phyloP scores from a whole-genome alignment of 1,284 basidiomycete species.

The Mycena citricolor region DNA sequence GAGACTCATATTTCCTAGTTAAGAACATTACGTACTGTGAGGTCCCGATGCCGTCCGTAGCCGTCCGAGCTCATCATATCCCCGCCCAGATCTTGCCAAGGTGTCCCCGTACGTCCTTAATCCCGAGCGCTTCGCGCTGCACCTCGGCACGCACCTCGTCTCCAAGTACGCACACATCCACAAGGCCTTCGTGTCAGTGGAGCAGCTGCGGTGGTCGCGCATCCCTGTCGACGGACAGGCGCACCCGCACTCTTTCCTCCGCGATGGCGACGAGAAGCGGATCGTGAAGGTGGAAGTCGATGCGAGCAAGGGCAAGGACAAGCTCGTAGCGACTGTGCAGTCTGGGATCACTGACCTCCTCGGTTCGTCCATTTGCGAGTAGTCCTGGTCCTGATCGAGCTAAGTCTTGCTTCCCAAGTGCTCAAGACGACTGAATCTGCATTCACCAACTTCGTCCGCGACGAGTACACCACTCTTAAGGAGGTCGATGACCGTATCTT shows the following conservation, averaged over 20 bases:
- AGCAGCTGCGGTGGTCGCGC: conserved; percentile 85
- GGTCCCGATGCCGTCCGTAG: conserved; percentile 24
- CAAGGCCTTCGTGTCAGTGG: conserved; percentile 75
- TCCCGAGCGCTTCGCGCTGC: conserved; percentile 85
- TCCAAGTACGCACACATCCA: conserved; percentile 80
- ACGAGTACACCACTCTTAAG: conserved; percentile 86
- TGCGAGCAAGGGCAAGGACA: conserved; percentile 56
- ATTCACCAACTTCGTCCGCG: conserved; percentile 81
- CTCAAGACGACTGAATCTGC: conserved; percentile 89
- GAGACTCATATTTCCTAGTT: conserved; percentile 45
- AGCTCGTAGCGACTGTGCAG: conserved; percentile 59
- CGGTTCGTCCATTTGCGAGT: conserved; percentile 43
- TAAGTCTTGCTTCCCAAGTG: conserved; percentile 47
- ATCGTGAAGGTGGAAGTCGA: conserved; percentile 72
- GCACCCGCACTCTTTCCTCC: conserved; percentile 82
- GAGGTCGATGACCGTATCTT: conserved; percentile 87
- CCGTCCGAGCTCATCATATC: conserved; percentile 1
- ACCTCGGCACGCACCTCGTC: conserved; percentile 84
- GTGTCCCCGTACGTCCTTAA: conserved; percentile 80
- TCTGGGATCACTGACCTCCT: conserved; percentile 78
- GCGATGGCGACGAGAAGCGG: conserved; percentile 91
- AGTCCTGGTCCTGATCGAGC: not conserved
- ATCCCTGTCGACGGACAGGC: conserved; percentile 56
- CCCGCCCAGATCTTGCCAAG: conserved; percentile 74
- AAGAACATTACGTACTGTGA: conserved; percentile 92